Evolutionary conservation across 108 stramenopile species (phyloP).

Genomic region (Cylindrotheca closterium): DNA sequence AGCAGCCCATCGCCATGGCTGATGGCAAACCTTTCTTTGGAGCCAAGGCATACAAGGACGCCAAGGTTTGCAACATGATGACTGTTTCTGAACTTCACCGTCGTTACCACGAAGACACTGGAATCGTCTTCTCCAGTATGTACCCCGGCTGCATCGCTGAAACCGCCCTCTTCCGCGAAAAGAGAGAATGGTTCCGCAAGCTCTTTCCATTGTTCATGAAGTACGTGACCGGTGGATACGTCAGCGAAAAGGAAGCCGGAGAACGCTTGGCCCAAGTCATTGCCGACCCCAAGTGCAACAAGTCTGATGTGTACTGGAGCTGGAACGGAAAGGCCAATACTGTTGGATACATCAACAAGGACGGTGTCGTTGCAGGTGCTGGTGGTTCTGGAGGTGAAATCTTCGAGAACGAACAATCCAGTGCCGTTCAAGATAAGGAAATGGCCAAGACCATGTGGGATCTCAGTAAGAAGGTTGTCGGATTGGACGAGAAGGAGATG

Average conservation of each 20-base stretch:
- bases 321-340: slow-evolving; percentile 96
- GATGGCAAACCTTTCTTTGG: slow-evolving; percentile 93
- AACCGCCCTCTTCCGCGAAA: slow-evolving; percentile 94
- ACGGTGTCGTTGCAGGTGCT: slow-evolving; percentile 85
- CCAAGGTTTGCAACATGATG: slow-evolving; percentile 91
- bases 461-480: slow-evolving; percentile 70
- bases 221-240: slow-evolving; percentile 88
- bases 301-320: slow-evolving; percentile 92
- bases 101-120: slow-evolving; percentile 85
- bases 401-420: slow-evolving; percentile 87
- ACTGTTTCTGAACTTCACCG: slow-evolving; percentile 87
- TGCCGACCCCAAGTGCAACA: slow-evolving; percentile 83
- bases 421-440: slow-evolving; percentile 80
- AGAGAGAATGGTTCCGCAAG: slow-evolving; percentile 94
- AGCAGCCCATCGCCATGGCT: slow-evolving; percentile 84
- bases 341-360: slow-evolving; percentile 76
- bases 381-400: slow-evolving; percentile 95
- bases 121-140: slow-evolving; percentile 91
- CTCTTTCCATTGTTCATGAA: slow-evolving; percentile 74
- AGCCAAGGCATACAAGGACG: slow-evolving; percentile 98
- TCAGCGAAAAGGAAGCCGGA: slow-evolving; percentile 86
- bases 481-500: slow-evolving; percentile 76
- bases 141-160: slow-evolving; percentile 98
- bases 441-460: slow-evolving; percentile 90
- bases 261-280: slow-evolving; percentile 84